Evolutionary conservation across 192 early-diverging fungal genomes (phyloP).

Genomic region (Coemansia sp.): DNA sequence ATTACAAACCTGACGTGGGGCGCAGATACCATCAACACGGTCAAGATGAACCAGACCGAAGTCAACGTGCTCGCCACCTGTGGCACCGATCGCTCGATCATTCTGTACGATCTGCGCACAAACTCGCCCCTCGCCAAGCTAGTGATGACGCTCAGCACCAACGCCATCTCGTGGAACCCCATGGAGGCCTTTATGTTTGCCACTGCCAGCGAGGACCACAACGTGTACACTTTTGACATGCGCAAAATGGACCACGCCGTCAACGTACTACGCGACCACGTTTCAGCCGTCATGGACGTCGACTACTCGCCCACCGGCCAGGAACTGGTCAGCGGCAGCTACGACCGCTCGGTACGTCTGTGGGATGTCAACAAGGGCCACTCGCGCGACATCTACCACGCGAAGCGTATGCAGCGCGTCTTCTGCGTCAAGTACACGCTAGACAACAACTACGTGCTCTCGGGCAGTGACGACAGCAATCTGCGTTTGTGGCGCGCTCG

Average conservation of each 20-base stretch:
- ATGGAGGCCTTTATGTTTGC: conserved; percentile 99
- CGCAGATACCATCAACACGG: conserved; percentile 90
- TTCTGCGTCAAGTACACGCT: conserved; percentile 92
- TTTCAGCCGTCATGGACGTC: conserved; percentile 95
- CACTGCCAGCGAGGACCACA: conserved; percentile 96
- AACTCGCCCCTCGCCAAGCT: conserved; percentile 84
- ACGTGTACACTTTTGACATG: conserved; percentile 98
- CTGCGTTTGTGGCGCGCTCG: conserved; percentile 96
- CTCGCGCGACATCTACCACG: conserved; percentile 93
- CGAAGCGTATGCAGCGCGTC: conserved; percentile 97
- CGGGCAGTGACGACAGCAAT: conserved; percentile 97
- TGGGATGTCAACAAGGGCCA: conserved; percentile 81
- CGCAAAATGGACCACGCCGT: conserved; percentile 84
- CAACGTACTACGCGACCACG: conserved; percentile 94
- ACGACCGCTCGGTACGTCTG: conserved; percentile 91
- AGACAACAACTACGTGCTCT: conserved; percentile 94
- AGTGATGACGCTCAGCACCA: conserved; percentile 83
- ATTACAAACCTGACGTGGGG: conserved; percentile 87
- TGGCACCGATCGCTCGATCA: conserved; percentile 92
- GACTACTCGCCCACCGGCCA: conserved; percentile 98
- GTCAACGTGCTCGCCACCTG: conserved; percentile 90
- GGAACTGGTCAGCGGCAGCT: conserved; percentile 95
- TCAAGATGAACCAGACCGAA: conserved; percentile 97
- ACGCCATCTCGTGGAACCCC: conserved; percentile 98
- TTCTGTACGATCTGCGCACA: conserved; percentile 93